Conservation (phyloP, 306 rosid genomes). For the Mimosa pudica region DNA sequence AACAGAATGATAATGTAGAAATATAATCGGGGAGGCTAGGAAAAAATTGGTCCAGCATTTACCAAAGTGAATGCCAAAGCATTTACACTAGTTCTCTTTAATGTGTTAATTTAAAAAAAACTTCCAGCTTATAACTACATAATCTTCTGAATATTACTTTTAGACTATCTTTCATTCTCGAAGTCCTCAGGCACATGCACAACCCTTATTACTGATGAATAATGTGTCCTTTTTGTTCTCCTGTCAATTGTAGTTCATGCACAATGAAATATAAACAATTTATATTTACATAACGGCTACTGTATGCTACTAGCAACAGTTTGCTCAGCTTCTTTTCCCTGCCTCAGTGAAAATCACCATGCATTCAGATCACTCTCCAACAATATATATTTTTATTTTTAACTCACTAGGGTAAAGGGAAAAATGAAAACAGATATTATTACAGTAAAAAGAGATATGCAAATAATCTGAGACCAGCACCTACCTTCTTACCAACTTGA, state of each 20-base stretch:
- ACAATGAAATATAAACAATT: neutral
- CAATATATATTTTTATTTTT: conserved; percentile 13
- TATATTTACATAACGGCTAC: neutral
- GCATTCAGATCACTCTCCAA: conserved; percentile 7
- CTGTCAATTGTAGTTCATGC: neutral
- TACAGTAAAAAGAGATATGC: conserved; percentile 3
- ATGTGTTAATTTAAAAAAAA: too few species aligned
- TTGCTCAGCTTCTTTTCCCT: neutral
- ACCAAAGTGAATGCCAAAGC: neutral
- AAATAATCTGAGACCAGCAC: conserved; percentile 27
- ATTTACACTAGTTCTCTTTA: neutral
- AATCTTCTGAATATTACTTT: too few species aligned
- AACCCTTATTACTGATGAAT: neutral
- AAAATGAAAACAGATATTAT: conserved; percentile 3
- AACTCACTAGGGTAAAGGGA: conserved; percentile 6
- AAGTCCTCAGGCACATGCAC: conserved; percentile 3
- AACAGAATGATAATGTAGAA: neutral
- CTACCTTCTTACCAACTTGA: conserved; percentile 91
- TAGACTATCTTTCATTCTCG: neutral
- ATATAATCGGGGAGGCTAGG: too few species aligned
- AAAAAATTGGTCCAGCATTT: conserved; percentile 3
- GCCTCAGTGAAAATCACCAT: neutral
- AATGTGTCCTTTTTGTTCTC: neutral
- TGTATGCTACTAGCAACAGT: neutral
- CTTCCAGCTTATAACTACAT: too few species aligned